Percentiles rank a stretch among this genome's conserved stretches.
These are phyloP conservation scores for Tulasnella sp. DNA, from an alignment of 768 basidiomycete species.

Conservation along the genomic window DNA sequence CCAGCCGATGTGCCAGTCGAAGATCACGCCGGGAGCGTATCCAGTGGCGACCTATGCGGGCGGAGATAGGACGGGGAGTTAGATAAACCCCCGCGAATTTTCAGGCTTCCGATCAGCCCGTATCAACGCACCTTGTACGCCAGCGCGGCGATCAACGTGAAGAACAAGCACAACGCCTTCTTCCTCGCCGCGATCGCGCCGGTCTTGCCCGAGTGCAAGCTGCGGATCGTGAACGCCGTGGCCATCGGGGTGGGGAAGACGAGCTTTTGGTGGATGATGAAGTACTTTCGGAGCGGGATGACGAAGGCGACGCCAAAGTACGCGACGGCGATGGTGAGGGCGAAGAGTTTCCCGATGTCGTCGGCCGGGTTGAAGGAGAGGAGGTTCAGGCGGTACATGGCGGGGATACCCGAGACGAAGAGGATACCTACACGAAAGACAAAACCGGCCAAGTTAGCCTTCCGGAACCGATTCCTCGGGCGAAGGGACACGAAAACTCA, in stretches of 20 bases:
- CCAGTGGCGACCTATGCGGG: conserved; percentile 40
- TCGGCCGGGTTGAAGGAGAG: conserved; percentile 34
- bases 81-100: no score
- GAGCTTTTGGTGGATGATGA: conserved; percentile 49
- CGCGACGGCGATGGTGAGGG: conserved; percentile 40
- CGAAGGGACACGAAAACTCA: not conserved
- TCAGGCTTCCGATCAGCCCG: not conserved
- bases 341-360: conserved; percentile 46
- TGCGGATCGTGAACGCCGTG: conserved; percentile 52
- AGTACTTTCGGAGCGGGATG: conserved; percentile 49
- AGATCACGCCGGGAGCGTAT: conserved; percentile 49
- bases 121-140: conserved; percentile 29
- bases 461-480: not conserved
- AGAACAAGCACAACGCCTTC: conserved; percentile 42
- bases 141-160: conserved; percentile 38
- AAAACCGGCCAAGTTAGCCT: not conserved
- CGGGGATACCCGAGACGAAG: conserved; percentile 47
- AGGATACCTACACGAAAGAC: conserved; percentile 30
- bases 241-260: conserved; percentile 58
- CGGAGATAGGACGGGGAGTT: no score
- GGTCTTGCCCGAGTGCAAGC: conserved; percentile 40
- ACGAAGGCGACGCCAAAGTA: conserved; percentile 52
- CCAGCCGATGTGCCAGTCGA: conserved; percentile 57
- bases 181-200: conserved; percentile 43
- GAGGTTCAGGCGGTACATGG: conserved; percentile 44